Conservation (phyloP, 768 basidiomycete genomes). For the Macrolepiota fuliginosa region DNA sequence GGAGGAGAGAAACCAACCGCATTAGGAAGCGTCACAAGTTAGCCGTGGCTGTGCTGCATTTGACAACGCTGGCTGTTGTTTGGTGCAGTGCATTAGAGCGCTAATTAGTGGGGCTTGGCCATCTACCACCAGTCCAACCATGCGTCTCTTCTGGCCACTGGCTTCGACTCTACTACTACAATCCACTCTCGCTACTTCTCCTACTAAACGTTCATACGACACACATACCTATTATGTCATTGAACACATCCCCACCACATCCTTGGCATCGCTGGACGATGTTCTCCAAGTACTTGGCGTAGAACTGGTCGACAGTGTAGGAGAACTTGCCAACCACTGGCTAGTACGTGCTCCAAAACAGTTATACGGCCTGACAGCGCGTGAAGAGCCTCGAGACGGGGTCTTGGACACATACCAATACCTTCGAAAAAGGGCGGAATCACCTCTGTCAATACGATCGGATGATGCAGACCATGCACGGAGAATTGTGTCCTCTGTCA, state of each 20-base stretch:
- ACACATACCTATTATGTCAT: slow-evolving; percentile 84
- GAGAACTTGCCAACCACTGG: slow-evolving; percentile 82
- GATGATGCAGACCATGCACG: slow-evolving; percentile 37
- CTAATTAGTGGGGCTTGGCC: slow-evolving; percentile 15
- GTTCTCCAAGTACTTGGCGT: slow-evolving; percentile 63
- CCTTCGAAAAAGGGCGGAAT: slow-evolving; percentile 36
- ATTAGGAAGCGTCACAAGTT: not conserved
- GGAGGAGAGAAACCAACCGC: not conserved
- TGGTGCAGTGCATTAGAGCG: not conserved
- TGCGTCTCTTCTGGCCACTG: slow-evolving; percentile 28
- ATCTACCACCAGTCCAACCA: slow-evolving; percentile 29
- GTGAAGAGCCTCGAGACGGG: slow-evolving; percentile 38
- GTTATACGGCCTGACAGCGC: slow-evolving; percentile 21
- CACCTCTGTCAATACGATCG: slow-evolving; percentile 38
- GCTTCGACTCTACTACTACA: slow-evolving; percentile 14
- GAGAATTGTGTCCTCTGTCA: slow-evolving; percentile 53
- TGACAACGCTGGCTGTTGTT: not conserved
- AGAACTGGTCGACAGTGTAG: slow-evolving; percentile 85
- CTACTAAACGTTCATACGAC: slow-evolving; percentile 52
- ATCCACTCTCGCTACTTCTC: slow-evolving; percentile 26
- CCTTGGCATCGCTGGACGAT: slow-evolving; percentile 50
- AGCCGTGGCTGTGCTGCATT: slow-evolving; percentile 14
- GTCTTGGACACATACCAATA: slow-evolving; percentile 49
- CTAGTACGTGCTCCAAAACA: slow-evolving; percentile 63
- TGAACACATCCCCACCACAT: slow-evolving; percentile 51